Base-by-base conservation (phyloP, 1,139 yeast genomes). In the Suhomyces terraborum region DNA sequence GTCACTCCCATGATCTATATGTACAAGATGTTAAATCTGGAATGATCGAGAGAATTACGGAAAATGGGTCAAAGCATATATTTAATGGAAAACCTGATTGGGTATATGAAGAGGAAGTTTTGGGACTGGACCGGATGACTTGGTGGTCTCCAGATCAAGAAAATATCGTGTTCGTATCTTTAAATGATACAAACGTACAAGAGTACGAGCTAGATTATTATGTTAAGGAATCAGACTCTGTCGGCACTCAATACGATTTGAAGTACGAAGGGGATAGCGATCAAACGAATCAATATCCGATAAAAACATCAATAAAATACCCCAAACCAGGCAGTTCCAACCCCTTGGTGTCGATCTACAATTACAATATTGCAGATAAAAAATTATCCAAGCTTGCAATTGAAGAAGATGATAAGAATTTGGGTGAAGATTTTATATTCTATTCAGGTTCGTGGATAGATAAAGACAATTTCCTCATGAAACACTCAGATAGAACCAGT, bases 51-150 rank as follows among this genome's bases (percentile, higher is more conserved):
- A 75, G 69, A 53, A 64, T 93, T 9, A 88, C 98, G 0, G 45
- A 55, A 2, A 89, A 81, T 53, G 97, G 97, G 0, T 76, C 84
- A 4, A 61, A 61, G 0, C 64, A 75, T 33, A 69, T 88, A n/a
- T 79, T 82, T 53, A 88, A 93, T 56, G 99, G 96, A 0, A 84
- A 80, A 47, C 85, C 97, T 0, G 98, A 93, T 55, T 93, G 98
- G 98, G 88, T 93, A 0, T 93, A 93, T 57, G 98, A 93, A 59
- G 98, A 94, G 55, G 98, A 94, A 55, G 89, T 93, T 1, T 61
- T 84, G 4, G 73, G 77, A 0, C 67, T 72, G 5, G 88, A 84
- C 50, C 67, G 67, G 32, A 80, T 94, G 3, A 61, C 88, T 17
- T 93, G 96, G 95, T 93, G 97, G 96, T 75, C 93, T 10, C 84